Evolutionary conservation across 2,329 filamentous ascomycete genomes (phyloP), one percentile per base, ranked within the genome.

Genomic region (Polychaeton citri): DNA sequence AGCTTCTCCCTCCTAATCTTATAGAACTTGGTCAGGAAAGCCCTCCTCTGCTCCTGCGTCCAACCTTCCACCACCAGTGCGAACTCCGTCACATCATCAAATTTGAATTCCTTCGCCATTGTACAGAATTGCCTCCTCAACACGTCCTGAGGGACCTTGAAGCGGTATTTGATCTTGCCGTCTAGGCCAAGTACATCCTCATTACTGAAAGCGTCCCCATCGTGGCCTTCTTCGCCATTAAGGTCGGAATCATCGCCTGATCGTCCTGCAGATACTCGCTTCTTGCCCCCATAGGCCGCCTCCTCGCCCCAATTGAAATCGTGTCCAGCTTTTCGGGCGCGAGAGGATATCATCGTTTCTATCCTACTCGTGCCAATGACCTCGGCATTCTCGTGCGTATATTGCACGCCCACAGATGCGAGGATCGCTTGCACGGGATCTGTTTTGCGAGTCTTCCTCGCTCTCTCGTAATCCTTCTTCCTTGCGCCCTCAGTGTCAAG

Each of bases 331-430:
- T 79, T 68, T 51, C 80, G 76, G 4, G 88, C 90, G 30, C 74
- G 76, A 15, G 78, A 77, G 32, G 81, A 87, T 4, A 98, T 72
- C 38, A 79, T 74, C 43, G 82, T 80, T 60, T 98, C 90, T n/a
- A 95, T 72, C 47, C 81, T 84, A n/a, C 81, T 90, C 1, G 84
- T 80, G 8, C 90, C 90, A 38, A 98, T 75, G 10, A 98, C 87
- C 59, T 98, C 87, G 1, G 83, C 85, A 54, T 98, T 98, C 48
- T 96, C 82, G 53, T 98, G 90, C 0, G 86, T 93, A 56, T 98
- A 98, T 51, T 90, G 79, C 0, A 98, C 87, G 2, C 90, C 90
- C 0, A 83, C 86, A 6, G 79, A 76, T 2, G 83, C 76, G 1
- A 98, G 72, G 42, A 98, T 96, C 2, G 86, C 90, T 47, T 88